Evolutionary conservation across 1,284 basidiomycete species (phyloP).

Genomic region (Apiotrichum mycotoxinovorans): DNA sequence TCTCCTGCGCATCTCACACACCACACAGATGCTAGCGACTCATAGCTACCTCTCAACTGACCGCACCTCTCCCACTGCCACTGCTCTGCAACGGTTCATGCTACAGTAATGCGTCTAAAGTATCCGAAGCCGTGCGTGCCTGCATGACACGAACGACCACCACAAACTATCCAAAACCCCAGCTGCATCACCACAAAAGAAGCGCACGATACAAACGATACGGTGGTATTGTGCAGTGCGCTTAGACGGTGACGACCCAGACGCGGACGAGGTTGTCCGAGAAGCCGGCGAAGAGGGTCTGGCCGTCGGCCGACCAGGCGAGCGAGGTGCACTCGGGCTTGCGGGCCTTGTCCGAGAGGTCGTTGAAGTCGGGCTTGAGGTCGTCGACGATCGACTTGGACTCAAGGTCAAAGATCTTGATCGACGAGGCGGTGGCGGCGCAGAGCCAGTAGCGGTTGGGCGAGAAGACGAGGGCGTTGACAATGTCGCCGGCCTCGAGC

Average conservation of each 20-base stretch:
- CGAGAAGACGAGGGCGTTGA: slow-evolving; percentile 99
- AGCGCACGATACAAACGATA: too few species aligned
- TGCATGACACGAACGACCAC: too few species aligned
- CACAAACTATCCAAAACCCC: slow-evolving; percentile 1
- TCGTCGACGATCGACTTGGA: slow-evolving; percentile 99
- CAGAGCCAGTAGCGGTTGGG: slow-evolving; percentile 99
- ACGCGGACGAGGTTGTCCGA: slow-evolving; percentile 87
- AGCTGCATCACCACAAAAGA: slow-evolving; percentile 5
- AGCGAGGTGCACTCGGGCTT: slow-evolving; percentile 96
- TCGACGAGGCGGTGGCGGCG: slow-evolving; percentile 93
- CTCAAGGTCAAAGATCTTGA: slow-evolving; percentile 99
- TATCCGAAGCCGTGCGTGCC: not conserved
- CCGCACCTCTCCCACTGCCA: too few species aligned
- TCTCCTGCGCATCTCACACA: too few species aligned
- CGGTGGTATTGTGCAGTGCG: not conserved
- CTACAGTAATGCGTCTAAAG: not conserved
- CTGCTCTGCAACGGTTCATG: not conserved
- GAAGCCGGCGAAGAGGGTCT: slow-evolving; percentile 94
- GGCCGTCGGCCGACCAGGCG: slow-evolving; percentile 97
- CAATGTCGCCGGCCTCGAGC: slow-evolving; percentile 95
- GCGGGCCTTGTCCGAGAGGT: slow-evolving; percentile 67
- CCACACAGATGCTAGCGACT: too few species aligned
- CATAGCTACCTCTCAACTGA: too few species aligned
- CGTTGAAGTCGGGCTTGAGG: slow-evolving; percentile 80
- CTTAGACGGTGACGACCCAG: slow-evolving; percentile 69